Evolutionary conservation across 345 rosid species (phyloP).

Genomic region (Litchi chinensis): DNA sequence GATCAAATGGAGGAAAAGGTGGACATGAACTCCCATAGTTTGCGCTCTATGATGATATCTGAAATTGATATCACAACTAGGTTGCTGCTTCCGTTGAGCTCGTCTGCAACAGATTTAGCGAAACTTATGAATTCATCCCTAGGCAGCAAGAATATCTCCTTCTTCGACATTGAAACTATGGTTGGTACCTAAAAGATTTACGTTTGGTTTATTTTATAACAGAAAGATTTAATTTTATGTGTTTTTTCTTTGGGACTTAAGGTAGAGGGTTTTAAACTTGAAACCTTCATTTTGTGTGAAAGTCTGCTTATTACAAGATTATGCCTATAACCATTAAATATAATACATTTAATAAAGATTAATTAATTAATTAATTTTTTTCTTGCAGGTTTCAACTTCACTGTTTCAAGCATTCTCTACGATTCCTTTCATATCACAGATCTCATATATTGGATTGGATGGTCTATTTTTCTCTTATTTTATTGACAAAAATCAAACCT

Average conservation of each 20-base stretch:
- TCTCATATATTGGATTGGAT: conserved; percentile 45
- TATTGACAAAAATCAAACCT: conserved; percentile 28
- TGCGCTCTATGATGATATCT: conserved; percentile 26
- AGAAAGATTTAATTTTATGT: too few species aligned
- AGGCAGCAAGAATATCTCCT: conserved; percentile 21
- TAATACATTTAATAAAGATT: background rate
- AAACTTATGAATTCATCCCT: conserved; percentile 27
- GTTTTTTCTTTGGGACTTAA: too few species aligned
- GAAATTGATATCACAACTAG: conserved; percentile 30
- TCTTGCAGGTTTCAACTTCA: conserved; percentile 42
- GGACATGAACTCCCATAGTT: background rate
- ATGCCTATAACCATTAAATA: too few species aligned
- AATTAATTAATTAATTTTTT: background rate
- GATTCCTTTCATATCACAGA: conserved; percentile 42
- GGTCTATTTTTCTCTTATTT: conserved; percentile 44
- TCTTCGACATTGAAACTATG: conserved; percentile 26
- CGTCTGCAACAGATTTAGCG: conserved; percentile 37
- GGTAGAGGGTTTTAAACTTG: too few species aligned
- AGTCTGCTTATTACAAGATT: too few species aligned
- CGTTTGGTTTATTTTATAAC: background rate
- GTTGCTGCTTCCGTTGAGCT: conserved; percentile 25
- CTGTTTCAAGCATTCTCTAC: conserved; percentile 42
- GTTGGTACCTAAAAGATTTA: background rate
- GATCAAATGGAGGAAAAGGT: conserved; percentile 20
- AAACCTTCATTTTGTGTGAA: too few species aligned